Conservation (phyloP, 2,329 filamentous ascomycete species). For the Corinectria fuckeliana region DNA sequence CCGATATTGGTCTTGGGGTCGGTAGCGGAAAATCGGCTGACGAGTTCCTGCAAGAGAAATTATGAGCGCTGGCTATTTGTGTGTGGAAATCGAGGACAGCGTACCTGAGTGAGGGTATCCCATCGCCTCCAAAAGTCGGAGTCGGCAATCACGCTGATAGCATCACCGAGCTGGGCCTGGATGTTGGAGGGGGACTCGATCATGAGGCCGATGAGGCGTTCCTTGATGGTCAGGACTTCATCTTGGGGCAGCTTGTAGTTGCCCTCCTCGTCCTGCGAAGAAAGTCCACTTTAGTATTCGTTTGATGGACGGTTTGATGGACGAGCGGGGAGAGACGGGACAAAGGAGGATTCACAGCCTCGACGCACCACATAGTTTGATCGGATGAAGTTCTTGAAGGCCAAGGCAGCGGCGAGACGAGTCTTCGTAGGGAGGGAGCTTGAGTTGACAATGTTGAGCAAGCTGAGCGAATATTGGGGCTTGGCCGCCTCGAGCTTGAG, state of each 20-base stretch:
- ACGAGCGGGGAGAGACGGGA: background rate
- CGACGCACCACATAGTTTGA: conserved; percentile 82
- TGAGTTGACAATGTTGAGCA: conserved; percentile 89
- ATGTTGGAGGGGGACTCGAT: conserved; percentile 86
- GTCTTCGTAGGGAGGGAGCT: conserved; percentile 76
- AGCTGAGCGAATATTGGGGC: conserved; percentile 83
- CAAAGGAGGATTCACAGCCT: background rate
- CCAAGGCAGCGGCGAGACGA: conserved; percentile 85
- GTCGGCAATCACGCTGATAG: conserved; percentile 96
- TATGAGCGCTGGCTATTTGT: conserved; percentile 9
- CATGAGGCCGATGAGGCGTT: conserved; percentile 95
- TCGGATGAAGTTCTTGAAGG: conserved; percentile 98
- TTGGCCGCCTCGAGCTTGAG: conserved; percentile 82
- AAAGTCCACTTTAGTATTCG: conserved; percentile 29
- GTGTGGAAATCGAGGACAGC: conserved; percentile 29
- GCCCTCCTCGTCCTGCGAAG: conserved; percentile 81
- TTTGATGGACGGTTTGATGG: conserved; percentile 11
- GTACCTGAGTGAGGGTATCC: conserved; percentile 89
- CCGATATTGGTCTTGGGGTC: conserved; percentile 89
- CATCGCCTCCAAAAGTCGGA: conserved; percentile 96
- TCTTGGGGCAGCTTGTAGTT: conserved; percentile 84
- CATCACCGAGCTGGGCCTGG: conserved; percentile 93
- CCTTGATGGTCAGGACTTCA: conserved; percentile 91
- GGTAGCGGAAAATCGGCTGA: conserved; percentile 81
- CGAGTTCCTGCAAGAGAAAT: conserved; percentile 69